Evolutionary conservation across 192 early-diverging fungal species (phyloP).

Genomic region (Dimargaris verticillata): DNA sequence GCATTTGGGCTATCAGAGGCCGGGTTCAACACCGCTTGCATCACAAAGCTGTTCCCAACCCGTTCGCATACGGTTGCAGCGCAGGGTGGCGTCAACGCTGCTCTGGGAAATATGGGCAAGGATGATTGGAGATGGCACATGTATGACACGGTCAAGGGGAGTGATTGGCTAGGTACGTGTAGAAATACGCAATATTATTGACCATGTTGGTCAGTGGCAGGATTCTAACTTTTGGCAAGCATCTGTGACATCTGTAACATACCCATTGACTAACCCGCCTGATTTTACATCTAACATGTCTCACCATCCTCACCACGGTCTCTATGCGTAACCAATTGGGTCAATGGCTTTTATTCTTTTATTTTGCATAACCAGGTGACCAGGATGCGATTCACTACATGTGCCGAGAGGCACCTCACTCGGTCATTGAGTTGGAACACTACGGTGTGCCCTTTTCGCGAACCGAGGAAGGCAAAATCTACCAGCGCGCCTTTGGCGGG

Average conservation of each 20-base stretch:
- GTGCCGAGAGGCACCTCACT: slow-evolving; percentile 92
- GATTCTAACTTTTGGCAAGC: no score
- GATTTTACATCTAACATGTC: no score
- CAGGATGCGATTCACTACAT: slow-evolving; percentile 99
- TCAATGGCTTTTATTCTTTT: background rate
- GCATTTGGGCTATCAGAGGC: slow-evolving; percentile 91
- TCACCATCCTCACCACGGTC: no score
- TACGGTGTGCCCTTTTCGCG: slow-evolving; percentile 97
- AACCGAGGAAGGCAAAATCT: slow-evolving; percentile 93
- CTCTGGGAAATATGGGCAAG: slow-evolving; percentile 97
- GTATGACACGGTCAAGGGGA: slow-evolving; percentile 99
- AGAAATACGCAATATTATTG: no score
- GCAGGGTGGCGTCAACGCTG: slow-evolving; percentile 98
- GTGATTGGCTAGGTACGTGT: slow-evolving; percentile 65
- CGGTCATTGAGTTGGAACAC: slow-evolving; percentile 94
- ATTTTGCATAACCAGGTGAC: slow-evolving; percentile 40
- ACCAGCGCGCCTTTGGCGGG: slow-evolving; percentile 98
- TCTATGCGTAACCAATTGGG: no score
- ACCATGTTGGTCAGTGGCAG: no score
- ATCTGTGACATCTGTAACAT: no score
- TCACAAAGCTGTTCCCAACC: slow-evolving; percentile 96
- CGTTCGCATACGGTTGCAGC: slow-evolving; percentile 97
- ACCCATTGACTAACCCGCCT: no score
- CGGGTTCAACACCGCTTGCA: slow-evolving; percentile 93
- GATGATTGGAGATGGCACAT: slow-evolving; percentile 99